Percentiles rank a stretch among this genome's conserved stretches.
Conservation (phyloP, 345 rosid species). For the Lumnitzera racemosa region DNA sequence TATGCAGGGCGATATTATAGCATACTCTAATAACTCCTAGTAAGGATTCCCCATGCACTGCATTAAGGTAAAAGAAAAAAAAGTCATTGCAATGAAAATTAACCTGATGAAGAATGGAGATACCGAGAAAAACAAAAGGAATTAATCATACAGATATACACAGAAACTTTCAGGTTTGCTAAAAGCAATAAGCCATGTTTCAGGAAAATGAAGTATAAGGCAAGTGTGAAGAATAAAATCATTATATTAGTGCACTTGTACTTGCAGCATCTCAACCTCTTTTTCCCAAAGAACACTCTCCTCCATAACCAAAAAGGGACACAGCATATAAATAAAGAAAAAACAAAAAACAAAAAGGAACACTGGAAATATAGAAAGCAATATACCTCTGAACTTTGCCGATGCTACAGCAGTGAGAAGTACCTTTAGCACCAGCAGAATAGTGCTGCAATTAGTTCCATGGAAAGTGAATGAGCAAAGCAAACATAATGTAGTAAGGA, state of each 20-base stretch:
- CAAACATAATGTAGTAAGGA: conserved; percentile 12
- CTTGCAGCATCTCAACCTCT: too few relatives aligned
- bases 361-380: not conserved
- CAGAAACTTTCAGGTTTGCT: too few relatives aligned
- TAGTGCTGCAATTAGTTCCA: conserved; percentile 58
- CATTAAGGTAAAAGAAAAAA: conserved; percentile 7
- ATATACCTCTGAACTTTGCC: conserved; percentile 79
- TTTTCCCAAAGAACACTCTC: too few relatives aligned
- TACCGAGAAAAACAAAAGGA: too few relatives aligned
- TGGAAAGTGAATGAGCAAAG: conserved; percentile 20
- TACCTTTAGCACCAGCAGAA: conserved; percentile 87
- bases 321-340: not conserved
- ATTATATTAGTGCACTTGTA: too few relatives aligned
- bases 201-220: too few relatives aligned
- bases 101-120: too few relatives aligned
- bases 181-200: too few relatives aligned
- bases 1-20: conserved; percentile 94
- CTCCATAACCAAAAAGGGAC: too few relatives aligned
- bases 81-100: not conserved
- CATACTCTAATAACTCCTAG: conserved; percentile 95
- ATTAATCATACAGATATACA: too few relatives aligned
- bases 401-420: conserved; percentile 97
- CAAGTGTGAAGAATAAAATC: too few relatives aligned
- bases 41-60: conserved; percentile 97
- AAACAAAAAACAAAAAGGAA: conserved; percentile 3